Base-by-base conservation (phyloP, 345 rosid genomes). In the Viola odorata region DNA sequence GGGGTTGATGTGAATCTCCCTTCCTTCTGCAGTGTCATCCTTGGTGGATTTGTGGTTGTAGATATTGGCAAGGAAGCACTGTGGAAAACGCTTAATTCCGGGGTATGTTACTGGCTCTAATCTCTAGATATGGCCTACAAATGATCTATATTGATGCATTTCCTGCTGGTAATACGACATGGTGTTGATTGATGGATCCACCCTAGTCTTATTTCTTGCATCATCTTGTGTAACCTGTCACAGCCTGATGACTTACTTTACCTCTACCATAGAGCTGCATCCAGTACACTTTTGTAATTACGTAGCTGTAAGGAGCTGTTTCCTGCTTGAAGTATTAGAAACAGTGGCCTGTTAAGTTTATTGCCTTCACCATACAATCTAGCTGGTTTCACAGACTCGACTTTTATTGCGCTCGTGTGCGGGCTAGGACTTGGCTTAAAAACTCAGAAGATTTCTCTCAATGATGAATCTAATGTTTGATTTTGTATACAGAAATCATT, bases 401-500 rank as follows among this genome's bases (percentile, higher is more conserved):
- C 12, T 32, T 2, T 51, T 3, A 5, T 10, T 44, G 11, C 5
- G 7, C 3, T 11, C 16, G 14, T 39, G 4, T 41, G 12, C 11
- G 13, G 5, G 5, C 37, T 41, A 5, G 11, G 47, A 10, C 9
- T 41, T 13, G 5, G 13, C 36, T 45, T 45, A 8, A 6, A 4
- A 1, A 23, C 13, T 23, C 3, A 4, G 17, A 37, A 14, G 4
- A 41, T 52, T 2, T 38, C 41, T 40, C 41, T 51, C 8, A 14
- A 23, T n/a, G n/a, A n/a, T n/a, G n/a, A n/a, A n/a, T n/a, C n/a
- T n/a, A n/a, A n/a, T 61, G 50, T 40, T 48, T 59, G 12, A 58
- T 65, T 62, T 61, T 58, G 23, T 13, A 5, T 63, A 12, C 80
- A 91, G 96, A 89, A 87, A 81, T 92, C 98, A 68, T 92, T 89